Conservation (phyloP, 805 yeast genomes). For the Metschnikowia peoriensis region DNA sequence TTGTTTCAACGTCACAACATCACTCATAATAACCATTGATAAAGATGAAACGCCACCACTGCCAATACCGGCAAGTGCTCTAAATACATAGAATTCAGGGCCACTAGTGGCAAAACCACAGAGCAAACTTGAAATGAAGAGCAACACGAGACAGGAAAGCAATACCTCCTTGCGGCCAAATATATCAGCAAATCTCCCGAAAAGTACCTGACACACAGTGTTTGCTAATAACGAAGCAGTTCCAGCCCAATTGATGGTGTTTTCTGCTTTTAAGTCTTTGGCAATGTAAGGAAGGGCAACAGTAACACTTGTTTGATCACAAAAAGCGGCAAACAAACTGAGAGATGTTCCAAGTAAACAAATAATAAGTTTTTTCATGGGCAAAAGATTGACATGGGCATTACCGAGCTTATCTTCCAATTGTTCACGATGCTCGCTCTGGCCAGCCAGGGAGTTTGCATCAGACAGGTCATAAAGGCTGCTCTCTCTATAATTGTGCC, state of each 20-base stretch:
- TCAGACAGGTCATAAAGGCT: slow-evolving; percentile 8
- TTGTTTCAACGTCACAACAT: slow-evolving; percentile 51
- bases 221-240: slow-evolving; percentile 66
- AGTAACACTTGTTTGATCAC: slow-evolving; percentile 50
- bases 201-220: slow-evolving; percentile 72
- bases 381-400: slow-evolving; percentile 42
- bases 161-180: slow-evolving; percentile 51
- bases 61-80: slow-evolving; percentile 60
- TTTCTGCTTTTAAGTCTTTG: slow-evolving; percentile 43
- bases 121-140: slow-evolving; percentile 44
- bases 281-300: slow-evolving; percentile 51
- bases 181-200: slow-evolving; percentile 69
- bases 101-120: slow-evolving; percentile 44
- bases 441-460: slow-evolving; percentile 7
- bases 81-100: slow-evolving; percentile 44
- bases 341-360: slow-evolving; percentile 38
- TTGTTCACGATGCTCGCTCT: neutral
- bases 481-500: neutral
- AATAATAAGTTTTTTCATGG: slow-evolving; percentile 34
- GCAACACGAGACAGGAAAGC: slow-evolving; percentile 42
- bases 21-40: slow-evolving; percentile 52
- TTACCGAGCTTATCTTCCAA: slow-evolving; percentile 35
- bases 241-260: slow-evolving; percentile 67
- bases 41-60: slow-evolving; percentile 55
- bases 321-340: slow-evolving; percentile 42